These are phyloP conservation scores for Talaromyces sp. DNA, from an alignment of 2,329 filamentous ascomycete genomes.

Conservation along the genomic window DNA sequence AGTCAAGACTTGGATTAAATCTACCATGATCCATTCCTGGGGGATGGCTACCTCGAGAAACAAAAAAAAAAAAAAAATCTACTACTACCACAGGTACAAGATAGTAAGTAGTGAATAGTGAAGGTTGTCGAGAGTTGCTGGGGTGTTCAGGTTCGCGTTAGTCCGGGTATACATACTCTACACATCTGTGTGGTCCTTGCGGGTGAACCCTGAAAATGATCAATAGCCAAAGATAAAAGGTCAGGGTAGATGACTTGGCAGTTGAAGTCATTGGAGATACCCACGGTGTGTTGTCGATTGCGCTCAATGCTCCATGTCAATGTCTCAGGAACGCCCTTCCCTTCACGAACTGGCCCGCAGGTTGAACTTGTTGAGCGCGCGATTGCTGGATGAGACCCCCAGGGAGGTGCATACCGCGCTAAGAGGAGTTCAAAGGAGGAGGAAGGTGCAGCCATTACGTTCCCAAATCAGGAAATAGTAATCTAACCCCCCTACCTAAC, in stretches of 20 bases:
- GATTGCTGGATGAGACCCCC: too few species aligned
- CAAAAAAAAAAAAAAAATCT: background rate
- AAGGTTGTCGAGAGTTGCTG: background rate
- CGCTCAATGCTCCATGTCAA: background rate
- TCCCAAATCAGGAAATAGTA: too few species aligned
- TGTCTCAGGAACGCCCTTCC: background rate
- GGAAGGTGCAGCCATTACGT: too few species aligned
- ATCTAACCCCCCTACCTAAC: too few species aligned
- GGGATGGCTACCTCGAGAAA: background rate
- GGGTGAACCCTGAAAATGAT: background rate
- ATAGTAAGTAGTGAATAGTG: background rate
- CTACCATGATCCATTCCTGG: background rate
- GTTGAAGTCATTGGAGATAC: background rate
- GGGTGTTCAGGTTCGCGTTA: background rate
- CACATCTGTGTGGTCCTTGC: background rate
- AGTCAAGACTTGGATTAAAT: background rate
- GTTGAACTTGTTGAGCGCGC: too few species aligned
- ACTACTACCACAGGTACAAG: background rate
- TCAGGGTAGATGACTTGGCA: too few species aligned
- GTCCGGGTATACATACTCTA: background rate
- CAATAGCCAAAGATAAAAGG: background rate
- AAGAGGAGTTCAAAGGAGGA: background rate
- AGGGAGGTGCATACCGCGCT: too few species aligned
- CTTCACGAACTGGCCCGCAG: too few species aligned
- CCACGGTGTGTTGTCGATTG: background rate